Evolutionary conservation across 371 early-diverging fungal genomes (phyloP).

Genomic region (Nematocida parisii): DNA sequence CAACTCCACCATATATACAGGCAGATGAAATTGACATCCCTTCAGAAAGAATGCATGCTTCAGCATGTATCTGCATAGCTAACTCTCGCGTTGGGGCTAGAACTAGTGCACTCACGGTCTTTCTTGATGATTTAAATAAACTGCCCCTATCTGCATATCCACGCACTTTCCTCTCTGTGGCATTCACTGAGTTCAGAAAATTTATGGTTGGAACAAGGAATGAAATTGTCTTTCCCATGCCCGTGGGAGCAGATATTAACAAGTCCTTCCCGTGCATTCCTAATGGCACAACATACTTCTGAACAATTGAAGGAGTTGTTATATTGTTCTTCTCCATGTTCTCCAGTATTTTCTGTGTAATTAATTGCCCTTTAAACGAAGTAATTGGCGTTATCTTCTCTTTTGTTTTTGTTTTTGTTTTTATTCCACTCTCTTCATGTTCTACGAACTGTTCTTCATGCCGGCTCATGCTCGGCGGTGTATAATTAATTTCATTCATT

Average conservation of each 20-base stretch:
- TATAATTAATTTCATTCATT: slow-evolving; percentile 18
- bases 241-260: slow-evolving; percentile 97
- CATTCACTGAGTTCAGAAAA: neutral
- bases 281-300: slow-evolving; percentile 82
- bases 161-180: neutral
- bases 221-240: slow-evolving; percentile 81
- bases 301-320: slow-evolving; percentile 86
- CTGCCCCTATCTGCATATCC: neutral
- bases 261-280: slow-evolving; percentile 91
- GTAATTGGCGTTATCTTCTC: slow-evolving; percentile 27
- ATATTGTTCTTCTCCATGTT: slow-evolving; percentile 85
- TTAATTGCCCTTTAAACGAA: slow-evolving; percentile 53
- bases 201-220: slow-evolving; percentile 73
- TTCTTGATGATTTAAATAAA: neutral
- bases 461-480: slow-evolving; percentile 35
- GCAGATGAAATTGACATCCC: slow-evolving; percentile 77
- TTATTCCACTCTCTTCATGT: slow-evolving; percentile 28
- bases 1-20: slow-evolving; percentile 86
- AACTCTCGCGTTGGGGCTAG: slow-evolving; percentile 92
- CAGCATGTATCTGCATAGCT: slow-evolving; percentile 87
- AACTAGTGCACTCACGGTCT: slow-evolving; percentile 71
- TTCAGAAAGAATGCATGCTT: slow-evolving; percentile 82
- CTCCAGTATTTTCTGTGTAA: slow-evolving; percentile 64
- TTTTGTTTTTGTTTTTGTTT: slow-evolving; percentile 27
- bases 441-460: neutral